A percentile compares a stretch with the other conserved stretches of the same genome.
Conservation (phyloP, 192 early-diverging fungal genomes). For the Coemansia umbellata region DNA sequence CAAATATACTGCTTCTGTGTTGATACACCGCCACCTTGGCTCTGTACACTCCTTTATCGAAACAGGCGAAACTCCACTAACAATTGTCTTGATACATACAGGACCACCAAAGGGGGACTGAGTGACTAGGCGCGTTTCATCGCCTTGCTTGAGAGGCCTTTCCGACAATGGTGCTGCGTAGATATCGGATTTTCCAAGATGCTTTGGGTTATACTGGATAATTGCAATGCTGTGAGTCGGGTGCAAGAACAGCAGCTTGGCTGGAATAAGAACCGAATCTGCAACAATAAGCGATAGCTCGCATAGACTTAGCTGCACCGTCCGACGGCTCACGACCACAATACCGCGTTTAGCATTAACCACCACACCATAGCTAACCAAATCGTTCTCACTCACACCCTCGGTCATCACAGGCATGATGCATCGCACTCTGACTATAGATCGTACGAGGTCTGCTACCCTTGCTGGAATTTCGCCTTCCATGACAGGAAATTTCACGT, state of each 20-base stretch:
- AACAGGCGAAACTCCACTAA: conserved; percentile 59
- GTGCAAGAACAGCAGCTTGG: conserved; percentile 74
- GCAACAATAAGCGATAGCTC: conserved; percentile 82
- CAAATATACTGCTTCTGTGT: conserved; percentile 26
- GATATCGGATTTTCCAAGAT: conserved; percentile 75
- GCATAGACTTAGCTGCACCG: conserved; percentile 73
- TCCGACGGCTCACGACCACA: conserved; percentile 77
- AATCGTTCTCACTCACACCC: not conserved
- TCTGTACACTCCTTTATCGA: conserved; percentile 22
- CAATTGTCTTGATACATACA: conserved; percentile 59
- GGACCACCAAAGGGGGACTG: conserved; percentile 53
- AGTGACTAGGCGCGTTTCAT: conserved; percentile 56
- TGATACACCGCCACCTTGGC: conserved; percentile 43
- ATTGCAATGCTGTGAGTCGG: conserved; percentile 88
- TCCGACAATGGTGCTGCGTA: conserved; percentile 57
- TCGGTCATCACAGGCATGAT: conserved; percentile 23
- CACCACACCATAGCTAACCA: conserved; percentile 64
- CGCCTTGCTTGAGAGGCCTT: conserved; percentile 61
- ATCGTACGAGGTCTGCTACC: conserved; percentile 17
- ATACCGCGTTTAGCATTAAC: conserved; percentile 75
- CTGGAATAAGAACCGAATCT: conserved; percentile 85
- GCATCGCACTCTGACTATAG: conserved; percentile 28
- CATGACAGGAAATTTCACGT: conserved; percentile 20
- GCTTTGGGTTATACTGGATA: conserved; percentile 71
- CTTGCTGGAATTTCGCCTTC: conserved; percentile 16